A percentile compares a stretch with the other conserved stretches of the same genome.
Evolutionary conservation across 2,329 filamentous ascomycete genomes (phyloP).

Genomic region (Hirsutella rhossiliensis): DNA sequence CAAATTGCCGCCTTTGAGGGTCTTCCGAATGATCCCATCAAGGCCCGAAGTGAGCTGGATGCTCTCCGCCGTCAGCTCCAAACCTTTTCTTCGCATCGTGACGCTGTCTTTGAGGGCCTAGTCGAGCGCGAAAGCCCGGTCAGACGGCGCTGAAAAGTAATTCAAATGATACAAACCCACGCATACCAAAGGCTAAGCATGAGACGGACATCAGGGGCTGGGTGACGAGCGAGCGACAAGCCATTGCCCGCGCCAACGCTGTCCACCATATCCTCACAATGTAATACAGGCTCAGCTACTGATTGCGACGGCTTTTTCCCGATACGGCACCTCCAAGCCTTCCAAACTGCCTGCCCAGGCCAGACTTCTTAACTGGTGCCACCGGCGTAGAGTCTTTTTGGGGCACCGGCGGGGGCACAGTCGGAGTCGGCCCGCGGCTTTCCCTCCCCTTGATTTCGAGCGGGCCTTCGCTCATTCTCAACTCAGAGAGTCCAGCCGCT

Average conservation of each 20-base stretch:
- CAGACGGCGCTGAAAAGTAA: conserved; percentile 18
- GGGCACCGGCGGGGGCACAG: conserved; percentile 27
- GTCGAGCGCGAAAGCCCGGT: conserved; percentile 49
- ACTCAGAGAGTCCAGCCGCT: conserved; percentile 29
- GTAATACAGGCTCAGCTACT: conserved; percentile 3
- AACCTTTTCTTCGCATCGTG: conserved; percentile 48
- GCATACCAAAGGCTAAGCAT: no score
- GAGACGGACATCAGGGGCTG: no score
- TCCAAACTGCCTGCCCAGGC: conserved; percentile 57
- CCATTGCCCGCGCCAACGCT: no score
- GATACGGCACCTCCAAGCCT: conserved; percentile 60
- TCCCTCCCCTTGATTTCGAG: conserved; percentile 30
- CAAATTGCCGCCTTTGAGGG: conserved; percentile 57
- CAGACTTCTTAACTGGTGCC: conserved; percentile 44
- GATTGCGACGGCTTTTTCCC: conserved; percentile 43
- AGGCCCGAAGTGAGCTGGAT: conserved; percentile 60
- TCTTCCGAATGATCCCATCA: conserved; percentile 57
- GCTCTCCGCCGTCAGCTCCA: conserved; percentile 52
- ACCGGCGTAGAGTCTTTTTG: conserved; percentile 34
- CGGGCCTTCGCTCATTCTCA: conserved; percentile 27
- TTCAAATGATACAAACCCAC: no score
- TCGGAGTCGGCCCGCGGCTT: conserved; percentile 15
- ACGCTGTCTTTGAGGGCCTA: conserved; percentile 63
- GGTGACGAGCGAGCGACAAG: no score
- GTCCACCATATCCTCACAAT: no score